These are phyloP conservation scores for Abortiporus biennis DNA, from an alignment of 1,284 basidiomycete species.

Conservation along the genomic window DNA sequence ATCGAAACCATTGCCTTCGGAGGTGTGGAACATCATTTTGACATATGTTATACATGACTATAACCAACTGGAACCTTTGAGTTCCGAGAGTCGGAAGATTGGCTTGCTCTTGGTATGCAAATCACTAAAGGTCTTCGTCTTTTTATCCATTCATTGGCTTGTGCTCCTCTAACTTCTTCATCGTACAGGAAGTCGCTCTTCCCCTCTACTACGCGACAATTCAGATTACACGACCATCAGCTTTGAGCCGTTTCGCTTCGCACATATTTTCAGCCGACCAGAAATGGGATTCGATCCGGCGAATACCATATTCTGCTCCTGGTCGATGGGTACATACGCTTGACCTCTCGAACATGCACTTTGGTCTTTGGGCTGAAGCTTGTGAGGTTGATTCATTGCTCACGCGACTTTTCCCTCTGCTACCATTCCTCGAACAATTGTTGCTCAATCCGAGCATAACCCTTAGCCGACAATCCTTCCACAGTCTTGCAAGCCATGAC, in stretches of 20 bases:
- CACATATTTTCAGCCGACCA: conserved; percentile 59
- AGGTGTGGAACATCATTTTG: conserved; percentile 66
- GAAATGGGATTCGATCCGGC: conserved; percentile 79
- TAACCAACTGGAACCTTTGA: conserved; percentile 8
- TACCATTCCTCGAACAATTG: conserved; percentile 63
- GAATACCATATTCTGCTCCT: conserved; percentile 78
- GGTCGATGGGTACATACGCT: conserved; percentile 77
- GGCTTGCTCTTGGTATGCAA: conserved; percentile 60
- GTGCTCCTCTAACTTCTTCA: conserved; percentile 3
- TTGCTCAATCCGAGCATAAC: conserved; percentile 52
- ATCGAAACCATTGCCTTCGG: conserved; percentile 53
- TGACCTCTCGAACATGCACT: conserved; percentile 55
- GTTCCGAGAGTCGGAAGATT: conserved; percentile 14
- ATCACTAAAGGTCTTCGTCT: conserved; percentile 55
- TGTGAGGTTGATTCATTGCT: conserved; percentile 55
- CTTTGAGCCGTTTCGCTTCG: conserved; percentile 51
- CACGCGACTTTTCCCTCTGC: conserved; percentile 57
- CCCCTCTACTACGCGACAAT: conserved; percentile 65
- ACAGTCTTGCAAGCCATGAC: conserved; percentile 49
- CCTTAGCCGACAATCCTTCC: conserved; percentile 54
- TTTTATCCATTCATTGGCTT: not conserved
- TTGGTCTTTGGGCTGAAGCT: conserved; percentile 36
- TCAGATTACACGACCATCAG: conserved; percentile 35
- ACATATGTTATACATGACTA: conserved; percentile 37
- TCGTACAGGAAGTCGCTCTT: conserved; percentile 52